Percentiles rank a stretch among this genome's conserved stretches.
These are phyloP conservation scores for Alternaria triticina DNA, from an alignment of 2,329 filamentous ascomycete genomes.

Conservation along the genomic window DNA sequence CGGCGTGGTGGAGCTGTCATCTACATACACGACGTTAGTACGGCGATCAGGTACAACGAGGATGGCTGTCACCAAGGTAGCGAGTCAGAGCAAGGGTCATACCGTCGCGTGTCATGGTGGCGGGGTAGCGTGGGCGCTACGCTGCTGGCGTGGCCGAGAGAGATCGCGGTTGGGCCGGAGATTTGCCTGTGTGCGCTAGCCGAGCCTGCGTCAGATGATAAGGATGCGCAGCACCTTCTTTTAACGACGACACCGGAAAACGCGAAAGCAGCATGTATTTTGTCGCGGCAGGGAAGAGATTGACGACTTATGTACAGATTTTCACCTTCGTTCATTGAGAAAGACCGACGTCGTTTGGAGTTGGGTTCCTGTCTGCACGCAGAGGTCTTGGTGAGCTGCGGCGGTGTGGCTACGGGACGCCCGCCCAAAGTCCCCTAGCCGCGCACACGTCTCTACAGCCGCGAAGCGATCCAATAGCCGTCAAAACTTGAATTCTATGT, in stretches of 20 bases:
- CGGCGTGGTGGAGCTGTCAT: not conserved
- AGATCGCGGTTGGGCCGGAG: not conserved
- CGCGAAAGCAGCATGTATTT: not conserved
- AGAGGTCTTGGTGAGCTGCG: not conserved
- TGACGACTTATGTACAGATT: not conserved
- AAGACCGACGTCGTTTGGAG: not conserved
- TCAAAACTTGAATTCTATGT: not conserved
- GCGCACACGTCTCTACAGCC: not conserved
- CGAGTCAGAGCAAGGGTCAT: not conserved
- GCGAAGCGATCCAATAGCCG: not conserved
- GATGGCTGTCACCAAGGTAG: not conserved
- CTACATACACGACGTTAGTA: not conserved
- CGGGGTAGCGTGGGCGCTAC: not conserved
- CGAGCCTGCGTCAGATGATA: not conserved
- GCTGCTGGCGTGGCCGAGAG: not conserved
- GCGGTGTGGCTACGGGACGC: not conserved
- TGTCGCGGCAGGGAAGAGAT: not conserved
- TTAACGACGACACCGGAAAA: not conserved
- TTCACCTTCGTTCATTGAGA: not conserved
- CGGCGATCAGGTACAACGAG: not conserved
- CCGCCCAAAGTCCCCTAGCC: not conserved
- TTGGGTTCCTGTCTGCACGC: not conserved
- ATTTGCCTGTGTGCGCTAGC: not conserved
- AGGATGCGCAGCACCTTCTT: not conserved
- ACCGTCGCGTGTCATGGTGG: not conserved